Evolutionary conservation across 2,329 filamentous ascomycete genomes (phyloP).

Genomic region (Achaetomium macrosporum): DNA sequence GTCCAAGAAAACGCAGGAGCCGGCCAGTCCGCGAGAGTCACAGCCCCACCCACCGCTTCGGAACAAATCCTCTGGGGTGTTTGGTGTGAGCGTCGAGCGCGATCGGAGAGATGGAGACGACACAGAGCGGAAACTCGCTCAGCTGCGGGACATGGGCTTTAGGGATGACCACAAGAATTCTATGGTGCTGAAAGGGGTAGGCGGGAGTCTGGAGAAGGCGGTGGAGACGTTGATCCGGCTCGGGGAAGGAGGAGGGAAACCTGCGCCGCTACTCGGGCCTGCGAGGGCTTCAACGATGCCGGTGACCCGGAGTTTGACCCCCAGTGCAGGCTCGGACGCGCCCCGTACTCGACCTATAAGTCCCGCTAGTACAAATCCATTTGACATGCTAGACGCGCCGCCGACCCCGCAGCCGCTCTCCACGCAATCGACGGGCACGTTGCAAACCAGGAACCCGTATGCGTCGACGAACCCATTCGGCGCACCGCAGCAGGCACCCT

Average conservation of each 20-base stretch:
- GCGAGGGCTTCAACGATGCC: slow-evolving; percentile 40
- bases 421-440: slow-evolving; percentile 57
- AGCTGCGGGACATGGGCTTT: slow-evolving; percentile 88
- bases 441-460: slow-evolving; percentile 54
- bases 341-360: slow-evolving; percentile 32
- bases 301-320: slow-evolving; percentile 38
- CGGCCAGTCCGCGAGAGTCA: slow-evolving; percentile 32
- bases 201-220: slow-evolving; percentile 78
- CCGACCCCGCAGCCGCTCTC: slow-evolving; percentile 52
- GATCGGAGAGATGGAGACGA: slow-evolving; percentile 44
- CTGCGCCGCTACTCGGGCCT: slow-evolving; percentile 31
- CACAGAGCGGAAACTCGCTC: slow-evolving; percentile 68
- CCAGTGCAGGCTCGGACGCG: slow-evolving; percentile 29
- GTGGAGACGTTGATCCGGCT: slow-evolving; percentile 79
- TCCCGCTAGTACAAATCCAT: slow-evolving; percentile 56
- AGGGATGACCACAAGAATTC: slow-evolving; percentile 74
- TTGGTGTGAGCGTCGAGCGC: slow-evolving; percentile 61
- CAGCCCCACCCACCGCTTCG: slow-evolving; percentile 35
- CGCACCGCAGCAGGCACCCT: slow-evolving; percentile 39
- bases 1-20: slow-evolving; percentile 47
- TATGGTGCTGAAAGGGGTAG: slow-evolving; percentile 72
- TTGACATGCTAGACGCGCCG: slow-evolving; percentile 59
- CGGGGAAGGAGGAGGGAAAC: slow-evolving; percentile 55
- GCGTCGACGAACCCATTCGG: slow-evolving; percentile 67
- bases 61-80: slow-evolving; percentile 62